Evolutionary conservation across 768 basidiomycete species (phyloP).

Genomic region (Mrakia blollopis): DNA sequence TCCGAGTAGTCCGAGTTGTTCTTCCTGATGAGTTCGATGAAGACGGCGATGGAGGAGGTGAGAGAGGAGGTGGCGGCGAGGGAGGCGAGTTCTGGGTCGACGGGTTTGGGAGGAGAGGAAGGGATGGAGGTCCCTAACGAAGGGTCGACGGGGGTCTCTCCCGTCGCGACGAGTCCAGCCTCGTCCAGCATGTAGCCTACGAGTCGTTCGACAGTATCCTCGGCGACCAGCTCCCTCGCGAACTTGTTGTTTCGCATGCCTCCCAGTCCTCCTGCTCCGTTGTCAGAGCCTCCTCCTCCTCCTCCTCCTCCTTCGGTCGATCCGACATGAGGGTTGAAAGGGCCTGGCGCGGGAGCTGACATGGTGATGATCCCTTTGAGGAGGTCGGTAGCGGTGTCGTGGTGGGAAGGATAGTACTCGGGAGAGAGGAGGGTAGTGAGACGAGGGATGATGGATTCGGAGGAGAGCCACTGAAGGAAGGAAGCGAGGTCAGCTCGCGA

Average conservation of each 20-base stretch:
- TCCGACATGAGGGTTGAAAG: conserved; percentile 63
- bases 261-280: conserved; percentile 52
- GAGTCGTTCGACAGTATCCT: conserved; percentile 64
- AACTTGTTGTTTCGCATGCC: conserved; percentile 59
- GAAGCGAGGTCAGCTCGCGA: conserved; percentile 31
- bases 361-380: conserved; percentile 92
- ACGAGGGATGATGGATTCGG: conserved; percentile 72
- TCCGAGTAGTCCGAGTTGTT: conserved; percentile 99
- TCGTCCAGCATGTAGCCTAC: conserved; percentile 65
- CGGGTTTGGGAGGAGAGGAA: not conserved
- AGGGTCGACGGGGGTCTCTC: not conserved
- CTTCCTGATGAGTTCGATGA: conserved; percentile 70
- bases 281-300: conserved; percentile 41
- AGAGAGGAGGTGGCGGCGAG: conserved; percentile 59
- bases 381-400: conserved; percentile 80
- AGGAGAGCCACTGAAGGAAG: conserved; percentile 71
- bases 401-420: conserved; percentile 63
- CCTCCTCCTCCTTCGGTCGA: conserved; percentile 44
- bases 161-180: not conserved
- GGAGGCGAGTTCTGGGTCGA: conserved; percentile 38
- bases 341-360: conserved; percentile 78
- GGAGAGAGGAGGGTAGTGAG: conserved; percentile 81
- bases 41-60: conserved; percentile 74
- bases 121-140: not conserved
- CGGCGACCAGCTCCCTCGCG: conserved; percentile 76